These are phyloP conservation scores for Blastobotrys proliferans DNA, from an alignment of 1,139 yeast species.

Conservation along the genomic window DNA sequence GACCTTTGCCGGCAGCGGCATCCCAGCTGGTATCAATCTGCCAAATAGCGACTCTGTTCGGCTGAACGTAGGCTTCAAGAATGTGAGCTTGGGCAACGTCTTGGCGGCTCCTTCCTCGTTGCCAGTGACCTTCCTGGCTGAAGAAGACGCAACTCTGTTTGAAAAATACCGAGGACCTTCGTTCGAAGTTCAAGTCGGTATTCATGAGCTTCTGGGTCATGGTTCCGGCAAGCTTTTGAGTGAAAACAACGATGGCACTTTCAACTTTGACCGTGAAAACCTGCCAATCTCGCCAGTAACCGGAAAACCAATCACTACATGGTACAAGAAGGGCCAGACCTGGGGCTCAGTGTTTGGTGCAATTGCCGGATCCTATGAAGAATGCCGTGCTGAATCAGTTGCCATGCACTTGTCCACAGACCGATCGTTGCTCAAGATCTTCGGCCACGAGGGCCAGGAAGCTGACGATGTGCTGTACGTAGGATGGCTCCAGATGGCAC, in stretches of 20 bases:
- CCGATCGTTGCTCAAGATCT: conserved; percentile 61
- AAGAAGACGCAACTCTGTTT: conserved; percentile 51
- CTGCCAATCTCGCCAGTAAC: conserved; percentile 56
- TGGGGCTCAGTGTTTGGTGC: conserved; percentile 87
- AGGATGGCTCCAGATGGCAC: conserved; percentile 75
- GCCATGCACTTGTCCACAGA: conserved; percentile 77
- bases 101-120: conserved; percentile 67
- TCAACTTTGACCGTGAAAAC: conserved; percentile 60
- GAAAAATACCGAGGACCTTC: conserved; percentile 75
- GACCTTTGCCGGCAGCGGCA: conserved; percentile 84
- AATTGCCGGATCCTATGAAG: conserved; percentile 82
- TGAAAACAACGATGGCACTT: conserved; percentile 58
- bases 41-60: conserved; percentile 91
- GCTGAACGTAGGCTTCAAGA: conserved; percentile 77
- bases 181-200: conserved; percentile 89
- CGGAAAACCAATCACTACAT: conserved; percentile 57
- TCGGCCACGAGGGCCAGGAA: conserved; percentile 59
- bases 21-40: conserved; percentile 89
- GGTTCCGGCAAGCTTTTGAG: conserved; percentile 80
- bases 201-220: conserved; percentile 88
- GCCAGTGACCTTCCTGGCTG: conserved; percentile 63
- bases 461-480: conserved; percentile 62
- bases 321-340: conserved; percentile 75
- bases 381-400: conserved; percentile 87
- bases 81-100: conserved; percentile 83